Conservation (phyloP, 2,329 filamentous ascomycete species). For the Aspergillus carbonarius region DNA sequence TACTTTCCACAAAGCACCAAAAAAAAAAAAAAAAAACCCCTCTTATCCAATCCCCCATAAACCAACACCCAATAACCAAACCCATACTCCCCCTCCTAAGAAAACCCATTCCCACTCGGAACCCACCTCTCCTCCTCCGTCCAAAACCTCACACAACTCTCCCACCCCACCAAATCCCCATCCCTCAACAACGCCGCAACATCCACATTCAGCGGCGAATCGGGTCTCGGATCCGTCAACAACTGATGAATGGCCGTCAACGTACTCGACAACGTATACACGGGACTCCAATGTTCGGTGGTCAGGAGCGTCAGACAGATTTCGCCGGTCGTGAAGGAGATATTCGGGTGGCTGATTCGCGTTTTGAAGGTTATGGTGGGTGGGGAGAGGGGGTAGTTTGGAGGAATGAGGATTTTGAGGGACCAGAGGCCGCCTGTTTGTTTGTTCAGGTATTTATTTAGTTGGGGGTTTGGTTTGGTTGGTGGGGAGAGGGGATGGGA, state of each 20-base stretch:
- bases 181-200: constrained; percentile 47
- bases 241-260: constrained; percentile 49
- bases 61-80: too few species aligned
- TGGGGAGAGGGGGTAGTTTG: constrained; percentile 74
- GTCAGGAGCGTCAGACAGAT: constrained; percentile 89
- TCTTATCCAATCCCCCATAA: too few species aligned
- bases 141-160: constrained; percentile 49
- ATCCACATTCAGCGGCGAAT: constrained; percentile 51
- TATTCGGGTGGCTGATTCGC: constrained; percentile 81
- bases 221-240: constrained; percentile 45
- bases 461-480: background rate
- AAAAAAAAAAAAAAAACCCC: too few species aligned
- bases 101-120: too few species aligned
- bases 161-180: constrained; percentile 46
- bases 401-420: constrained; percentile 72
- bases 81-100: too few species aligned
- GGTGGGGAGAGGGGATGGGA: background rate
- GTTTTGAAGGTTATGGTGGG: constrained; percentile 81
- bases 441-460: background rate
- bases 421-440: constrained; percentile 72
- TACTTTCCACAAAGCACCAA: too few species aligned
- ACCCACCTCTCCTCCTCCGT: constrained; percentile 48
- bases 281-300: constrained; percentile 72
- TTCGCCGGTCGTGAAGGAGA: constrained; percentile 72
- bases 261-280: constrained; percentile 68